phyloP scores from a whole-genome alignment of 257 asterid species.

The Rauvolfia tetraphylla region DNA sequence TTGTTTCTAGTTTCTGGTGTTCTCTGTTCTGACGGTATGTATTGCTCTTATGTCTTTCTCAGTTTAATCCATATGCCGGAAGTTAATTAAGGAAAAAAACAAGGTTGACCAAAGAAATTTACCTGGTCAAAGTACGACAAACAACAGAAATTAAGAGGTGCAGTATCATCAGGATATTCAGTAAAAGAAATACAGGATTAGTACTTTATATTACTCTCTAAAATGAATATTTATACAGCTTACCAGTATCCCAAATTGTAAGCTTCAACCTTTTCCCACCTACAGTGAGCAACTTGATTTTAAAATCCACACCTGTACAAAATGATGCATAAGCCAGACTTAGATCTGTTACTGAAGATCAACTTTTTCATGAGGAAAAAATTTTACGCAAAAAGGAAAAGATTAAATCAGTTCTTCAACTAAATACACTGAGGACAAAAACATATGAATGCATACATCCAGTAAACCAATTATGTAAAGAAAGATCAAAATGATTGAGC shows the following conservation, averaged over 20 bases:
- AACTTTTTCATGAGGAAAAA: neutral
- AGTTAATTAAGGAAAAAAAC: neutral
- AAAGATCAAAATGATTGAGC: neutral
- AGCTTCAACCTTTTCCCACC: slow-evolving; percentile 84
- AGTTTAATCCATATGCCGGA: neutral
- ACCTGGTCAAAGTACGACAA: neutral
- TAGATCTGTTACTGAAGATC: neutral
- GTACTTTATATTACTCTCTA: neutral
- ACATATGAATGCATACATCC: neutral
- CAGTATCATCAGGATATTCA: neutral
- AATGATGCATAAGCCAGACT: neutral
- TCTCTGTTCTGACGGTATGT: neutral
- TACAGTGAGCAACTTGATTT: slow-evolving; percentile 75
- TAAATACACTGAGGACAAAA: neutral
- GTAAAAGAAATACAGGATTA: neutral
- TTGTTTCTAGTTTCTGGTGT: neutral
- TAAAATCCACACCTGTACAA: slow-evolving; percentile 76
- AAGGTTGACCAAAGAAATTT: neutral
- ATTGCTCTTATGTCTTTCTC: neutral
- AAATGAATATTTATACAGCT: slow-evolving; percentile 7
- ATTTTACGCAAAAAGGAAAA: neutral
- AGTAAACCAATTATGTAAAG: neutral
- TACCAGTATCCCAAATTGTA: slow-evolving; percentile 94
- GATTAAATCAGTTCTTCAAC: neutral
- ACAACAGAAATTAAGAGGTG: neutral